Evolutionary conservation across 495 filamentous ascomycete species (phyloP).

Genomic region (Viridothelium virens): DNA sequence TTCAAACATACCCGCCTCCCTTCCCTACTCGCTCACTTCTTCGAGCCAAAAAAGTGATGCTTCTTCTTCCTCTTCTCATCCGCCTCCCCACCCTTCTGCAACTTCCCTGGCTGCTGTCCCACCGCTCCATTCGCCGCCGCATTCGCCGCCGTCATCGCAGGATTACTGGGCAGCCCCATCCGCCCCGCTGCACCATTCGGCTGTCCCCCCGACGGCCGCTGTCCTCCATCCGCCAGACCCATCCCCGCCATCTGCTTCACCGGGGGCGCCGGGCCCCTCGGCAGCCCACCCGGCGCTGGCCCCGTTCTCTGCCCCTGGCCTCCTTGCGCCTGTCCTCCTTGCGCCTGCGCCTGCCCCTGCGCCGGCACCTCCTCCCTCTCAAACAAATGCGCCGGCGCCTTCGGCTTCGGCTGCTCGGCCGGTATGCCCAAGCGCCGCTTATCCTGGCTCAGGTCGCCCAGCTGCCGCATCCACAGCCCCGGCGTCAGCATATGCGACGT

Average conservation of each 20-base stretch:
- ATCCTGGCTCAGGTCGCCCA: constrained; percentile 68
- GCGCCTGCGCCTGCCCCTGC: not conserved
- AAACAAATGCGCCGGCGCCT: constrained; percentile 78
- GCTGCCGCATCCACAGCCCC: constrained; percentile 67
- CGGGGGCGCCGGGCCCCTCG: constrained; percentile 42
- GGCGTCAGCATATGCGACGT: constrained; percentile 88
- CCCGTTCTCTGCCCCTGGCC: constrained; percentile 9
- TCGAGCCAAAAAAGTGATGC: constrained; percentile 67
- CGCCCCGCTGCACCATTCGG: constrained; percentile 29
- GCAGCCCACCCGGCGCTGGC: not conserved
- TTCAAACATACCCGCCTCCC: not conserved
- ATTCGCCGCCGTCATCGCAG: constrained; percentile 30
- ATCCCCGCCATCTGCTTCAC: constrained; percentile 51
- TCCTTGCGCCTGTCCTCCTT: not conserved
- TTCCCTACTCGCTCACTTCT: constrained; percentile 27
- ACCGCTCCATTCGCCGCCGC: constrained; percentile 17
- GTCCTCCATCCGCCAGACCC: constrained; percentile 40
- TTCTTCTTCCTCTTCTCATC: constrained; percentile 62
- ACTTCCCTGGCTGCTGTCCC: constrained; percentile 40
- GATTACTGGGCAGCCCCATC: constrained; percentile 12
- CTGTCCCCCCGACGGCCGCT: constrained; percentile 32
- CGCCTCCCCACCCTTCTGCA: constrained; percentile 46
- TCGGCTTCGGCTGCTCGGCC: constrained; percentile 67
- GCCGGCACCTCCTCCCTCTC: constrained; percentile 50
- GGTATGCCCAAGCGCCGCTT: constrained; percentile 71